A percentile compares a stretch with the other conserved stretches of the same genome.
These are phyloP conservation scores for Fusarium sp. DNA, from an alignment of 2,329 filamentous ascomycete genomes.

Conservation along the genomic window DNA sequence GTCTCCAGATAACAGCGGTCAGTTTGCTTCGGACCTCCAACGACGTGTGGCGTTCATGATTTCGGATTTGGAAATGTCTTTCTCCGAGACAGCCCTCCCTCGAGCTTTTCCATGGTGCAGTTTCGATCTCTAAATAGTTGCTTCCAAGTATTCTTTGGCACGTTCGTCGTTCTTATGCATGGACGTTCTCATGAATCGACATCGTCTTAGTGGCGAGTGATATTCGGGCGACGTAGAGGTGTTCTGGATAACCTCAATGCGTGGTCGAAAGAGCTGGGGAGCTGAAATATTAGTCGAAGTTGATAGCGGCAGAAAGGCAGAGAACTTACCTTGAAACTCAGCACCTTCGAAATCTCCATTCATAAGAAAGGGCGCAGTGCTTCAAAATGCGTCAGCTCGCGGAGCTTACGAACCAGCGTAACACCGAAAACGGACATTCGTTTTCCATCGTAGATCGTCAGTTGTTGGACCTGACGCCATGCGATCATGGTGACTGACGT, in stretches of 20 bases:
- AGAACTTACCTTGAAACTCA: neutral
- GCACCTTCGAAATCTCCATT: neutral
- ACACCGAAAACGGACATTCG: rapidly evolving
- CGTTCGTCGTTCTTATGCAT: constrained; percentile 16
- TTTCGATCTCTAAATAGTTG: constrained; percentile 27
- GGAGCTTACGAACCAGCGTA: rapidly evolving
- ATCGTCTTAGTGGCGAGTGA: neutral
- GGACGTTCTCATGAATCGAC: constrained; percentile 17
- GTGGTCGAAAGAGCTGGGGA: neutral
- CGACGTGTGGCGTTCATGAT: neutral
- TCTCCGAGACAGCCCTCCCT: neutral
- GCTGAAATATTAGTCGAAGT: rapidly evolving
- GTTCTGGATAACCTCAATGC: neutral
- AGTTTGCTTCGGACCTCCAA: neutral
- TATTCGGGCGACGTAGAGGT: neutral
- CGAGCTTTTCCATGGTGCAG: constrained; percentile 35
- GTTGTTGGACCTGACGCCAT: neutral
- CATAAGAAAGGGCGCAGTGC: neutral
- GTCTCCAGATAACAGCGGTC: neutral
- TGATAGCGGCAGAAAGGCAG: rapidly evolving
- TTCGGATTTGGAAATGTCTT: neutral
- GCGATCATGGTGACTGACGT: neutral
- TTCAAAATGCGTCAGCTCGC: neutral
- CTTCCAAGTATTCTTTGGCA: constrained; percentile 21
- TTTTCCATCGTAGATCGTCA: rapidly evolving